Evolutionary conservation across 345 rosid species (phyloP), one percentile per base, ranked within the genome.

Genomic region (Salix koriyanagi): DNA sequence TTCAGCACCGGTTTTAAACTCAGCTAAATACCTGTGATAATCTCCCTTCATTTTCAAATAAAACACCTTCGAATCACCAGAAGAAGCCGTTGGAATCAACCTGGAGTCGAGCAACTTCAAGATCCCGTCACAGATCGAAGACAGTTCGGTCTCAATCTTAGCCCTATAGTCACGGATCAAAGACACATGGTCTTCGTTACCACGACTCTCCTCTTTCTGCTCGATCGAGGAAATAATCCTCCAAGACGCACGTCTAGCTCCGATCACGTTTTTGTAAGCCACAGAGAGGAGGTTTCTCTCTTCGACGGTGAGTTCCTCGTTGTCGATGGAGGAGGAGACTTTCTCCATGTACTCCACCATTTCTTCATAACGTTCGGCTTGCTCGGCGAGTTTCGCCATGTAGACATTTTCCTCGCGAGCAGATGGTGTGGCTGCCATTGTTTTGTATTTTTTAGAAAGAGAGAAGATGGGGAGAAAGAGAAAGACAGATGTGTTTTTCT

Each of bases 321-420:
- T 74, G 25, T 86, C 90, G 6, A 72, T 86, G 41, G 92, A 62
- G 67, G 88, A 83, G 4, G 96, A 85, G 67, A 94, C 96, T 75
- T 90, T 90, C 83, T 94, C 97, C 97, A 90, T 94, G 86, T 85
- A 94, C 82, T 90, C 94, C 10, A 94, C 98, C 98, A 94, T 94
- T 77, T 94, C 98, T 83, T 94, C 96, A 82, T 94, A 92, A 37
- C 97, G 96, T 85, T 94, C 96, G 28, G 97, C 98, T 79, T 92
- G 97, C 84, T 94, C 96, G 28, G 98, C 94, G 25, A 94, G 96
- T 84, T 94, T 94, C 14, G 96, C 94, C 97, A 94, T 87, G 92
- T 92, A 94, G 1, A 94, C 96, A 72, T 64, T 76, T 62, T 94
- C 96, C 66, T 94, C 97, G 44, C 96, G 91, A 1, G 94, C 74